phyloP scores from a whole-genome alignment of 2,329 filamentous ascomycete genomes.

The Trichoderma gracile region DNA sequence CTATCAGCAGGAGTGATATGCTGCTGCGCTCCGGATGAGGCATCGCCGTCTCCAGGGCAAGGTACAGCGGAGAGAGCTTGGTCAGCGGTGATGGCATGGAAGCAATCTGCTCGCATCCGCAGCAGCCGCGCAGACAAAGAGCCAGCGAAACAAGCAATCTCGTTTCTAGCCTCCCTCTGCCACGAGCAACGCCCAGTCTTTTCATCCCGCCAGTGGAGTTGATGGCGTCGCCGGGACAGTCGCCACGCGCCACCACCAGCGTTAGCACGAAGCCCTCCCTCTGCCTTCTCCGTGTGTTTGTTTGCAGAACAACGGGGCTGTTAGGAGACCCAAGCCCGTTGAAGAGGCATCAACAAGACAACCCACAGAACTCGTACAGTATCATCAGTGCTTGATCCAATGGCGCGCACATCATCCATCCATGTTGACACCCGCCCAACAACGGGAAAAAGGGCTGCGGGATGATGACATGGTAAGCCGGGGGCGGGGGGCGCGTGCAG shows the following conservation, averaged over 20 bases:
- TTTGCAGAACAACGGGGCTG: not conserved
- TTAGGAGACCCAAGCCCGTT: not conserved
- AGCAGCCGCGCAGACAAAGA: not conserved
- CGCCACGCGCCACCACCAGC: constrained; percentile 12
- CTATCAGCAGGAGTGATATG: not conserved
- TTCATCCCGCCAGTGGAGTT: not conserved
- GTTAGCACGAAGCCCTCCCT: constrained; percentile 17
- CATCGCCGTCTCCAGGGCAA: no score
- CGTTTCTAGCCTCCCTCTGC: not conserved
- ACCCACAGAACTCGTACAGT: not conserved
- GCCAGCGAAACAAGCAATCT: not conserved
- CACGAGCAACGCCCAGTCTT: not conserved
- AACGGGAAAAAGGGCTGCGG: not conserved
- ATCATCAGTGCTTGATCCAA: no score
- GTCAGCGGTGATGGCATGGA: not conserved
- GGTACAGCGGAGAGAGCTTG: not conserved
- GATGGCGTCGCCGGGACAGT: constrained; percentile 2
- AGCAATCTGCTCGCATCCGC: not conserved
- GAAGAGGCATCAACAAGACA: not conserved
- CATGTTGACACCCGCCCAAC: not conserved
- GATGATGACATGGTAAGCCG: not conserved
- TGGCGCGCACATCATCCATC: not conserved
- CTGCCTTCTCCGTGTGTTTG: not conserved
- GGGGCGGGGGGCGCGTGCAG: not conserved
- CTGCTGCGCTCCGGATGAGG: not conserved